A percentile compares a stretch with the other conserved stretches of the same genome.
These are phyloP conservation scores for Panaeolus papilionaceus DNA, from an alignment of 768 basidiomycete species.

Conservation along the genomic window DNA sequence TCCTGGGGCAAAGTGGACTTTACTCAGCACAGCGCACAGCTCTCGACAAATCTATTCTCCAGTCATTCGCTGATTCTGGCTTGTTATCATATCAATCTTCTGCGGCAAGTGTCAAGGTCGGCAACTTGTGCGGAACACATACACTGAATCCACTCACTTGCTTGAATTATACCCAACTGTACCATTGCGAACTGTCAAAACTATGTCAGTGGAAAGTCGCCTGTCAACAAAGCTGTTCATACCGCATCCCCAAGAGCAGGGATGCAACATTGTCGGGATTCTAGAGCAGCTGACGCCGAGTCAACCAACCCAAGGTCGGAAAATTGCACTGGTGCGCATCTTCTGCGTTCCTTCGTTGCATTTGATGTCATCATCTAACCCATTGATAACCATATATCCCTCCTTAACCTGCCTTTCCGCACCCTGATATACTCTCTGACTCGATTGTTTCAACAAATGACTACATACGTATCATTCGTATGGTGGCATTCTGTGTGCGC, in stretches of 20 bases:
- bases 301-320: slow-evolving; percentile 59
- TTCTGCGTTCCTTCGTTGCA: slow-evolving; percentile 18
- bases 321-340: slow-evolving; percentile 66
- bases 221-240: slow-evolving; percentile 58
- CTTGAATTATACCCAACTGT: not conserved
- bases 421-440: not conserved
- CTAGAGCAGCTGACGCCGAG: slow-evolving; percentile 64
- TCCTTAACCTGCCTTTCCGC: not conserved
- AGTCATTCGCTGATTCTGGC: not conserved
- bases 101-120: not conserved
- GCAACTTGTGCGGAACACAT: not conserved
- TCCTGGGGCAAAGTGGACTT: slow-evolving; percentile 13
- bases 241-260: slow-evolving; percentile 52
- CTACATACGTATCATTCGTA: not conserved
- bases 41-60: not conserved
- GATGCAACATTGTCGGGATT: slow-evolving; percentile 58
- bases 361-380: slow-evolving; percentile 13
- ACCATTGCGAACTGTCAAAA: slow-evolving; percentile 13
- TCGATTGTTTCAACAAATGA: not conserved
- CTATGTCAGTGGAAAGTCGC: slow-evolving; percentile 34
- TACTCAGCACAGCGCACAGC: slow-evolving; percentile 2
- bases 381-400: not conserved
- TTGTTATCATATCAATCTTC: not conserved
- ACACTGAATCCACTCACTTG: not conserved
- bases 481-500: not conserved